Percentiles rank a stretch among this genome's conserved stretches.
Evolutionary conservation across 2,329 filamentous ascomycete genomes (phyloP).

Genomic region (Colletotrichum trifolii): DNA sequence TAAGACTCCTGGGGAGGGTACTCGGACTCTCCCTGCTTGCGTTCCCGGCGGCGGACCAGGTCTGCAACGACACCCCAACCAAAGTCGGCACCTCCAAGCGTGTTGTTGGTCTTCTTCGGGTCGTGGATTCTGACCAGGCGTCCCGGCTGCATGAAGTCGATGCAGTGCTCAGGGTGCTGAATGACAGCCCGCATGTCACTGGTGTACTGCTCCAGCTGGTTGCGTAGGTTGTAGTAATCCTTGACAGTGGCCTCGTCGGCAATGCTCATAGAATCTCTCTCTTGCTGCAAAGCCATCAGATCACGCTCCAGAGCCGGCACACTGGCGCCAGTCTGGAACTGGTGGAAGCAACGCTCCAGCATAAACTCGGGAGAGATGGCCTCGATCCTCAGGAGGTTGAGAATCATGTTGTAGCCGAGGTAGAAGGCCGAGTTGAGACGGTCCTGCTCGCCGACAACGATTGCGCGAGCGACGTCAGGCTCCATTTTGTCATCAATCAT

Average conservation of each 20-base stretch:
- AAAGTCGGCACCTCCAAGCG: slow-evolving; percentile 75
- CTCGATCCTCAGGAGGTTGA: slow-evolving; percentile 96
- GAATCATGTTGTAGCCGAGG: slow-evolving; percentile 98
- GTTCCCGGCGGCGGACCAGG: slow-evolving; percentile 71
- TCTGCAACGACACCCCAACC: slow-evolving; percentile 94
- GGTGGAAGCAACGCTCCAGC: slow-evolving; percentile 98
- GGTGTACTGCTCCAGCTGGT: slow-evolving; percentile 84
- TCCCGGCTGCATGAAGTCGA: slow-evolving; percentile 88
- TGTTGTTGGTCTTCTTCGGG: slow-evolving; percentile 56
- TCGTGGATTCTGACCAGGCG: slow-evolving; percentile 88
- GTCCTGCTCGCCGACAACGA: slow-evolving; percentile 96
- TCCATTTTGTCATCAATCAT: slow-evolving; percentile 99
- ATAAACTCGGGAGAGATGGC: slow-evolving; percentile 99
- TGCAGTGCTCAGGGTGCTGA: slow-evolving; percentile 87
- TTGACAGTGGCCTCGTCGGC: slow-evolving; percentile 88
- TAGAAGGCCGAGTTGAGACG: slow-evolving; percentile 98
- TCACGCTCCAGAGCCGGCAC: slow-evolving; percentile 87
- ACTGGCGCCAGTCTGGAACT: slow-evolving; percentile 95
- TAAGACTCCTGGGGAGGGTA: slow-evolving; percentile 80
- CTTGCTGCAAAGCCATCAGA: slow-evolving; percentile 79
- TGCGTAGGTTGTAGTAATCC: slow-evolving; percentile 91
- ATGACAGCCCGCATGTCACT: slow-evolving; percentile 93
- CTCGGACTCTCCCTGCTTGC: slow-evolving; percentile 75
- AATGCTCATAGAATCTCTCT: slow-evolving; percentile 79
- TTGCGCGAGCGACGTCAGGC: slow-evolving; percentile 90